Base-by-base conservation (phyloP, 192 early-diverging fungal species). In the Lunasporangiospora selenospora region DNA sequence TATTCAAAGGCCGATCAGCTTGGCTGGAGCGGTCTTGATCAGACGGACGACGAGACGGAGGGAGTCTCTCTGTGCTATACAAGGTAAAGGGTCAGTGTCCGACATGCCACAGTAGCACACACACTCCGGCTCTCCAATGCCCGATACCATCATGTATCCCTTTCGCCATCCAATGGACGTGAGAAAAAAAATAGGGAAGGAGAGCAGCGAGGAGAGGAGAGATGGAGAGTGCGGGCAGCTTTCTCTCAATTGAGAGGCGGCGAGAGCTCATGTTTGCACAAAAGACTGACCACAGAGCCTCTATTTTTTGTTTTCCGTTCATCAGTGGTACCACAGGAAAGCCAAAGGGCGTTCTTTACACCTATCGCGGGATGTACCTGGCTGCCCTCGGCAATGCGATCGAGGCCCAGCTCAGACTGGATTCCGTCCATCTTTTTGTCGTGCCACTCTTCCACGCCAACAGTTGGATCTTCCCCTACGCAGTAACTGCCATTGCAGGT, bases 381-480 rank as follows among this genome's bases (percentile, higher is more conserved):
- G 50, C 70, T 31, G 62, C 84, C 7, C 55, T 87, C 7, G 64
- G 67, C n/a, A 57, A 79, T 27, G 47, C 51, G 3, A 60, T 87
- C 32, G 80, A 84, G 41, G 69, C 70, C 19, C 45, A 70, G 34
- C 39, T 87, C 47, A 78, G 32, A 16, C 56, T 70, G 12, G 70
- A 83, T 13, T 77, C 76, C 29, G 81, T 81, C 16, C 84, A 76
- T 52, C 54, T 87, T 27, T 86, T 79, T 64, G 65, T 77, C 19
- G 54, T 86, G 3, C 86, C 86, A 3, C 80, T 85, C 76, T 87
- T 87, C 46, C 85, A 87, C 58, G 83, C 80, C 38, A 81, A 77
- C 59, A 58, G 54, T 23, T 73, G 69, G 69, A 73, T 73, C 31
- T 73, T 63, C 49, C 69, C 69, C 18, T 73, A 73, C 32, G 59